Percentiles rank a stretch among this genome's conserved stretches.
These are phyloP conservation scores for Balakata baccata DNA, from an alignment of 345 rosid genomes.

Conservation along the genomic window DNA sequence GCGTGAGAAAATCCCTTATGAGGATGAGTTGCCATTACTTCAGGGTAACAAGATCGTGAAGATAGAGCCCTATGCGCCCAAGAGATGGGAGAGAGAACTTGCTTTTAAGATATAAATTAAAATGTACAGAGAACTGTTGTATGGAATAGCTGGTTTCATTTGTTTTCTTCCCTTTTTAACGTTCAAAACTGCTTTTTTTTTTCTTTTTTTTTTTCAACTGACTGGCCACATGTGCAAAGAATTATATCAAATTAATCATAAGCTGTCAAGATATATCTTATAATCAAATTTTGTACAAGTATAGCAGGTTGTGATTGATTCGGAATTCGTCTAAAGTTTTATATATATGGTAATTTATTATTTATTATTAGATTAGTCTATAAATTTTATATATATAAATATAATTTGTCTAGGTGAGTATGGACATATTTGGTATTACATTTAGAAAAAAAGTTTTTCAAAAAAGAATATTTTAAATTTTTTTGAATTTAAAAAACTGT, in stretches of 20 bases:
- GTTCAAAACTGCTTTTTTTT: neutral
- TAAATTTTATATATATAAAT: no score
- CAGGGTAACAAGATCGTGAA: constrained; percentile 60
- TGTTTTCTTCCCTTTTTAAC: neutral
- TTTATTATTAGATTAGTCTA: no score
- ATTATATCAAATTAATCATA: neutral
- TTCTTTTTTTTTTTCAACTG: neutral
- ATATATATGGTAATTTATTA: no score
- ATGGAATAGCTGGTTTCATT: neutral
- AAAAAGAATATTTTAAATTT: no score
- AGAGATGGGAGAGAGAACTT: constrained; percentile 49
- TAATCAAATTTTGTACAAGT: no score
- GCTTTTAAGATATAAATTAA: constrained; percentile 34
- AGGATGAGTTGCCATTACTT: constrained; percentile 49
- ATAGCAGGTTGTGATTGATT: no score
- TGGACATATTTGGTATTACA: no score
- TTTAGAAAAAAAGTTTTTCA: no score
- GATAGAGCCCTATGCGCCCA: constrained; percentile 46
- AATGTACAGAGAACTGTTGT: constrained; percentile 18
- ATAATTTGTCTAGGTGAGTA: no score
- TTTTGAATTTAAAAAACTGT: no score
- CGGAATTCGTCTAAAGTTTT: no score
- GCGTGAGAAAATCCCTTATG: constrained; percentile 45
- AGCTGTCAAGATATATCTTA: no score
- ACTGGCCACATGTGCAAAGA: neutral